Percentiles rank a stretch among this genome's conserved stretches.
phyloP scores from a whole-genome alignment of 768 basidiomycete species.

The Kwoniella europaea region DNA sequence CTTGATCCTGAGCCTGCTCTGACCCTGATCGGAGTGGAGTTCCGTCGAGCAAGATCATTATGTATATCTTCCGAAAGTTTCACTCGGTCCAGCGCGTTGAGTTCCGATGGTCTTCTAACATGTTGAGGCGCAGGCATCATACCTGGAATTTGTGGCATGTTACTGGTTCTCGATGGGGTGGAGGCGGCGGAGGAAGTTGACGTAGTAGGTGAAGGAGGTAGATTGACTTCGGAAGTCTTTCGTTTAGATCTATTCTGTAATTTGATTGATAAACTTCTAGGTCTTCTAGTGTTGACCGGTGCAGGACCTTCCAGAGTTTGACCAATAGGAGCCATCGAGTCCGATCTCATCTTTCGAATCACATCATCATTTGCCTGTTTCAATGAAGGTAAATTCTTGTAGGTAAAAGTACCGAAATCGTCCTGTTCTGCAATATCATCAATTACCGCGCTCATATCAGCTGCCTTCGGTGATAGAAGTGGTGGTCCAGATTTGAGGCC shows the following conservation, averaged over 20 bases:
- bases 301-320: slow-evolving; percentile 63
- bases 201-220: slow-evolving; percentile 87
- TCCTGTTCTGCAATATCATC: slow-evolving; percentile 60
- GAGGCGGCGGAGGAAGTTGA: slow-evolving; percentile 91
- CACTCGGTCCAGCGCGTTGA: slow-evolving; percentile 82
- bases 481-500: slow-evolving; percentile 26
- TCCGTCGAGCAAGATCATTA: slow-evolving; percentile 66
- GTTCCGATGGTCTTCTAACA: slow-evolving; percentile 83
- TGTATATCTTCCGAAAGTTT: slow-evolving; percentile 71
- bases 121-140: slow-evolving; percentile 42
- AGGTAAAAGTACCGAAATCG: slow-evolving; percentile 97
- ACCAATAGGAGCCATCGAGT: slow-evolving; percentile 77
- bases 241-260: slow-evolving; percentile 26
- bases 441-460: slow-evolving; percentile 47
- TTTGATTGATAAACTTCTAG: slow-evolving; percentile 76
- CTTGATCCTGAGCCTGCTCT: slow-evolving; percentile 48
- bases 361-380: slow-evolving; percentile 99
- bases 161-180: slow-evolving; percentile 77
- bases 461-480: slow-evolving; percentile 24
- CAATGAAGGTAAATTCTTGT: slow-evolving; percentile 92
- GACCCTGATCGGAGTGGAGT: slow-evolving; percentile 69
- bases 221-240: slow-evolving; percentile 53
- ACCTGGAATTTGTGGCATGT: slow-evolving; percentile 73
- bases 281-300: slow-evolving; percentile 59
- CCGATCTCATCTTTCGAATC: slow-evolving; percentile 91